These are phyloP conservation scores for Pythium pectinolyticum DNA, from an alignment of 352 stramenopile genomes.

Conservation along the genomic window DNA sequence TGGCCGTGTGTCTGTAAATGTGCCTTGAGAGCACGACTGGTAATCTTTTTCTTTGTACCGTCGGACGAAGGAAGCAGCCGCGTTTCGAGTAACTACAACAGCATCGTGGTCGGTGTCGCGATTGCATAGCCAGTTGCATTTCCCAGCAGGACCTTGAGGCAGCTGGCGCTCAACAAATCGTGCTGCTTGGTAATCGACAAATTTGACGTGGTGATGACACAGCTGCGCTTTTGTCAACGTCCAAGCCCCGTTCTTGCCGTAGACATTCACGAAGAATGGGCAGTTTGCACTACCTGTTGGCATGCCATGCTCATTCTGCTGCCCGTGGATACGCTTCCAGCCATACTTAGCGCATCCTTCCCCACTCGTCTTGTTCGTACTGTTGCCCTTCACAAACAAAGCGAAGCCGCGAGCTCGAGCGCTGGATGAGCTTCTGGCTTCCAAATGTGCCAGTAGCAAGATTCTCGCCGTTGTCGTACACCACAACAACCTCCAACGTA, in stretches of 20 bases:
- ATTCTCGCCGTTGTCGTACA: conserved; percentile 7
- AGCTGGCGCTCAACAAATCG: background rate
- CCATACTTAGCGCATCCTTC: conserved; percentile 9
- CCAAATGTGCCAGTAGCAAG: background rate
- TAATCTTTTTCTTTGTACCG: background rate
- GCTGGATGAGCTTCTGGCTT: background rate
- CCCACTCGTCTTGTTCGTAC: conserved; percentile 1
- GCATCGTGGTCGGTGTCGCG: background rate
- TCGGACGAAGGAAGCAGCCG: background rate
- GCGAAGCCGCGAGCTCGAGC: background rate
- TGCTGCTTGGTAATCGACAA: background rate
- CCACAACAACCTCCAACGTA: background rate
- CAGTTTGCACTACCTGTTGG: background rate
- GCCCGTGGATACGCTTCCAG: background rate
- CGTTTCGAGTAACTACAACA: background rate
- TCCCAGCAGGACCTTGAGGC: background rate
- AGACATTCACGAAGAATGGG: conserved; percentile 13
- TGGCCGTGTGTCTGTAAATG: background rate
- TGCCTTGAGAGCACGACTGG: background rate
- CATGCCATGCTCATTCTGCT: background rate
- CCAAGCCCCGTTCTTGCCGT: conserved; percentile 6
- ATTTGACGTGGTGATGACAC: conserved; percentile 7
- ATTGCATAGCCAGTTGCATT: background rate
- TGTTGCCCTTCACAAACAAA: background rate
- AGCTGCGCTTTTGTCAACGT: conserved; percentile 9